Percentiles rank a stretch among this genome's conserved stretches.
Conservation (phyloP, 2,329 filamentous ascomycete species). For the Colletotrichum lentis region DNA sequence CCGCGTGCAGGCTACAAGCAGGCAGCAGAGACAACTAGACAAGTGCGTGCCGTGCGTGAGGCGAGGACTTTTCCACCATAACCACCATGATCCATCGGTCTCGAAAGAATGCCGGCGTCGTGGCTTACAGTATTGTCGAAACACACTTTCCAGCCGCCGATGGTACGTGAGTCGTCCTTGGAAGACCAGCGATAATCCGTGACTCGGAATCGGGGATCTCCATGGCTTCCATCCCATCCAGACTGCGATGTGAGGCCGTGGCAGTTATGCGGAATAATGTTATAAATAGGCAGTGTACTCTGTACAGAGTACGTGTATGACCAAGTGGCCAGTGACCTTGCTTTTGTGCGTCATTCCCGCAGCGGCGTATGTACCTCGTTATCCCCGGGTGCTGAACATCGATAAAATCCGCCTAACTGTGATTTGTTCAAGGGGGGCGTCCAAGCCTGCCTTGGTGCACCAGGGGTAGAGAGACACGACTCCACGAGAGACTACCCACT, state of each 20-base stretch:
- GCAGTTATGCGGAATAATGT: constrained; percentile 20
- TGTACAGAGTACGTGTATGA: too few species aligned
- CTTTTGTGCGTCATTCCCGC: not conserved
- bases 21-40: too few species aligned
- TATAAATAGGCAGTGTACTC: constrained; percentile 22
- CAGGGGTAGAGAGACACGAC: constrained; percentile 10
- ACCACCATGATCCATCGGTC: not conserved
- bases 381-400: not conserved
- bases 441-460: constrained; percentile 6
- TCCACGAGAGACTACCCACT: not conserved
- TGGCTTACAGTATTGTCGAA: not conserved
- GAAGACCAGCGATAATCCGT: constrained; percentile 2
- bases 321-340: constrained; percentile 7
- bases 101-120: not conserved
- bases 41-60: too few species aligned
- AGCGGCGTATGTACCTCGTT: not conserved
- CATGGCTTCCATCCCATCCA: constrained; percentile 33
- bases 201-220: constrained; percentile 23
- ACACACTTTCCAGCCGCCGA: constrained; percentile 16
- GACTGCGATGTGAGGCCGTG: constrained; percentile 18
- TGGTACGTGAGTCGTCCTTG: constrained; percentile 5
- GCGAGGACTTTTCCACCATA: too few species aligned
- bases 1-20: not conserved
- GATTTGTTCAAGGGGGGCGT: constrained; percentile 5
- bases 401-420: not conserved